Percentiles rank a stretch among this genome's conserved stretches.
phyloP scores from a whole-genome alignment of 805 yeast species.

The Saccharomycopsis fermentans region DNA sequence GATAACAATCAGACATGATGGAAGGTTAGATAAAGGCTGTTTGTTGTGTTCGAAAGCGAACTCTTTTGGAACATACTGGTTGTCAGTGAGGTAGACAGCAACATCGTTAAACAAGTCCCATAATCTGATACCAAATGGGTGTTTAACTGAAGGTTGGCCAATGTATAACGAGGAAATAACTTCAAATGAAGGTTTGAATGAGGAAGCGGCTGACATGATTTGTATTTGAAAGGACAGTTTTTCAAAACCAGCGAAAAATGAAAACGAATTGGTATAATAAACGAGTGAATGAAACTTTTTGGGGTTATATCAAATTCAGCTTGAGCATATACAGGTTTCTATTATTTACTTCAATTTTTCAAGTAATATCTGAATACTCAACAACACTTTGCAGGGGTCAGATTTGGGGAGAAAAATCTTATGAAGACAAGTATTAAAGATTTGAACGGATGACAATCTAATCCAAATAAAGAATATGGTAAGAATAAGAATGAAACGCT shows the following conservation, averaged over 20 bases:
- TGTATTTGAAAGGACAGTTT: neutral
- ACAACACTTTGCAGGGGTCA: too few relatives aligned
- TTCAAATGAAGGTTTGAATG: slow-evolving; percentile 23
- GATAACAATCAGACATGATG: slow-evolving; percentile 49
- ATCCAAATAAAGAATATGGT: too few relatives aligned
- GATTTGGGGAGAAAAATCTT: too few relatives aligned
- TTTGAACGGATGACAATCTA: too few relatives aligned
- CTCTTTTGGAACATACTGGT: slow-evolving; percentile 37
- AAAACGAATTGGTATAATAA: neutral
- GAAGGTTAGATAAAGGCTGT: slow-evolving; percentile 48
- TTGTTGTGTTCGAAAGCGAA: slow-evolving; percentile 31
- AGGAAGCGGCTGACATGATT: neutral
- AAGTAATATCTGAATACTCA: too few relatives aligned
- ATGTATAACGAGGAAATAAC: slow-evolving; percentile 27
- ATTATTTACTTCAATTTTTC: neutral
- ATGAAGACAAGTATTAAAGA: too few relatives aligned
- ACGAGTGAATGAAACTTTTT: neutral
- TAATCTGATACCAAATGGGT: slow-evolving; percentile 42
- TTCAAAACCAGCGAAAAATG: too few relatives aligned
- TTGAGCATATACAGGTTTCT: neutral
- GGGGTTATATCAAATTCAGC: neutral
- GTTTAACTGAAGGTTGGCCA: slow-evolving; percentile 31
- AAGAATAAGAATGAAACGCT: too few relatives aligned
- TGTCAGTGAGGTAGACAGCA: slow-evolving; percentile 25
- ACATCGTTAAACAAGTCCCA: slow-evolving; percentile 40